Percentiles rank a stretch among this genome's conserved stretches.
Evolutionary conservation across 148 eudicot species (phyloP).

Genomic region (Heliosperma pusillum): DNA sequence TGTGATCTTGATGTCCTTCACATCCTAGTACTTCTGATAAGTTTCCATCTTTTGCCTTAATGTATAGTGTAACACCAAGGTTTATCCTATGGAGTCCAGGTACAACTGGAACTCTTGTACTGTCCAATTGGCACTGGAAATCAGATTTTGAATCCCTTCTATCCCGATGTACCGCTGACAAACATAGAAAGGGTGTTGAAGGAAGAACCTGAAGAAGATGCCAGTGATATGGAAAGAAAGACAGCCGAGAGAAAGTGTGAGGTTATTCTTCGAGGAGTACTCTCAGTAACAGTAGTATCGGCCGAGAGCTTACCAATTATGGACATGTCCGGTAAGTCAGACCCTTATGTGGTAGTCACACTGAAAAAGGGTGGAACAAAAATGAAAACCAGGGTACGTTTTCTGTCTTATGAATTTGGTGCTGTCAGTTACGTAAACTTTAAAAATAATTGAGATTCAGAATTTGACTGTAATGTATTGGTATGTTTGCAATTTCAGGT

Average conservation of each 20-base stretch:
- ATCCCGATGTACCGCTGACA: conserved; percentile 50
- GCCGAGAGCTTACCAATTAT: conserved; percentile 72
- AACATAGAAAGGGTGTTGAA: conserved; percentile 63
- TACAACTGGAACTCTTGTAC: conserved; percentile 78
- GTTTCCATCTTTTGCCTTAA: too few species aligned
- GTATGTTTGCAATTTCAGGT: conserved; percentile 48
- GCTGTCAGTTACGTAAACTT: too few species aligned
- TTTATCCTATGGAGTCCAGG: conserved; percentile 35
- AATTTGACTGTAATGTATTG: not conserved
- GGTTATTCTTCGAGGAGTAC: conserved; percentile 73
- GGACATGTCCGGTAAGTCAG: conserved; percentile 78
- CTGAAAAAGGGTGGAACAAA: conserved; percentile 65
- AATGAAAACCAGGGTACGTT: conserved; percentile 74
- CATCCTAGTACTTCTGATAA: too few species aligned
- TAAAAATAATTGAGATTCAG: not conserved
- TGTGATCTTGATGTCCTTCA: too few species aligned
- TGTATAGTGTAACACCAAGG: too few species aligned
- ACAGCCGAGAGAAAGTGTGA: conserved; percentile 42
- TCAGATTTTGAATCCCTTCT: conserved; percentile 44
- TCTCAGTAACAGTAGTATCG: conserved; percentile 69
- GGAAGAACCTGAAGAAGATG: conserved; percentile 40
- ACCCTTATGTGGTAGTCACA: conserved; percentile 66
- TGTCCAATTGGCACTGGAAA: conserved; percentile 66
- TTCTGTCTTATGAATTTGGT: not conserved
- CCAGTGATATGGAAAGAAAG: conserved; percentile 36